Evolutionary conservation across 352 stramenopile genomes (phyloP), one percentile per base, ranked within the genome.

Genomic region (Pythium utonaiense): DNA sequence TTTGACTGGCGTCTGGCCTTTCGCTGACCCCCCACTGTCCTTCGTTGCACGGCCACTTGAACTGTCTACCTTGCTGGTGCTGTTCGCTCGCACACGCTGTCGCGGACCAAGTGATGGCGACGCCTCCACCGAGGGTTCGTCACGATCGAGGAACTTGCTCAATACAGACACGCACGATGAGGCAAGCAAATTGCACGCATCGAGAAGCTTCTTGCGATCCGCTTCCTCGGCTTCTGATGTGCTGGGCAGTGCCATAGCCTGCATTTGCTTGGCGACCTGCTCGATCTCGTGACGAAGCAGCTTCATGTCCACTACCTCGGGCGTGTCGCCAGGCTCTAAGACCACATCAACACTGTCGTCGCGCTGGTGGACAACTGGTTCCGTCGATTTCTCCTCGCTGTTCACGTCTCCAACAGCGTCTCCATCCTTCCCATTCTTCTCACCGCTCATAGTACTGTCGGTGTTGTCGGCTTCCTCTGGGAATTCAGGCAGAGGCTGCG

Each of bases 221-320:
- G 28, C 14, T 25, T 62, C 60, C 3, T 51, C 60, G 25, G 34
- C 13, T 40, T 69, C 61, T 13, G 69, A 47, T 28, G 57, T 62
- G n/a, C 57, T 53, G 27, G 57, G 8, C 8, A 16, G 24, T 14
- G 22, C 57, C 27, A 81, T 77, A 12, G 71, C 62, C 14, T 67
- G 45, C 54, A 80, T 42, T 25, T 82, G 65, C 19, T 79, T 76
- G 22, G 79, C 78, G 22, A 78, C 73, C 27, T 72, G 34, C 12
- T 75, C 73, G 14, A 92, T 86, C 53, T 89, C 78, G 55, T 88
- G 67, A 2, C 78, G 73, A 33, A 92, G 73, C 49, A 81, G 85
- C 57, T 92, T 92, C 74, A 92, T 88, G 48, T 86, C 75, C 14
- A 80, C 64, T 6, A 89, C 59, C 19, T 89, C 74, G 1, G 75